Base-by-base conservation (phyloP, 805 yeast species). In the Pichia nakasei region DNA sequence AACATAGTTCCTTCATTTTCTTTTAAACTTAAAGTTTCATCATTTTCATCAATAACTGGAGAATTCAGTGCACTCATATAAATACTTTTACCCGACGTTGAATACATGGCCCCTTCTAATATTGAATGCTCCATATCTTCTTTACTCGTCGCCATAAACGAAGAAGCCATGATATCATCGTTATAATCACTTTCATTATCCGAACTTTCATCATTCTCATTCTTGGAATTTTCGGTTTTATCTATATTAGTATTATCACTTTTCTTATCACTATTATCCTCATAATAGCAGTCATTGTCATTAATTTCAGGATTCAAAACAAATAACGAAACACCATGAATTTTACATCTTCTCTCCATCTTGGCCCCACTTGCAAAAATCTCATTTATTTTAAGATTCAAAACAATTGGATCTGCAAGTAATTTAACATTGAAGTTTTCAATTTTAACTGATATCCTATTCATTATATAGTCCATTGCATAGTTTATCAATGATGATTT, bases 31-130 rank as follows among this genome's bases (percentile, higher is more conserved):
- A n/a, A n/a, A n/a, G n/a, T n/a, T 4, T 31, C 38, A 21, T 17
- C 26, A 6, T 3, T 17, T 12, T 35, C 31, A 17, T 37, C 32
- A 22, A 57, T 35, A 27, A 43, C 35, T 12, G 35, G 37, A 2
- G 52, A 43, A 39, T 70, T 64, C 2, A 76, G 56, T 40, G 95
- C 94, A 60, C 94, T 85, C 89, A 85, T 78, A 56, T 84, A 86
- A 18, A 85, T 71, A 3, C 54, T 37, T 1, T 85, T 82, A 44
- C 81, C 83, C 41, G 75, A 78, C 43, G 76, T 81, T 1, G 91
- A 78, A 55, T 80, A 81, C 32, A 79, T 66, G 63, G 76, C 72
- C 52, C 87, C 80, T 32, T 71, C 72, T 58, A 70, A 58, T 45
- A 80, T 55, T 2, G 63, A 60, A 12, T 46, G 45, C 15, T 48